Evolutionary conservation across 1,139 yeast genomes (phyloP).

Genomic region (Candida tropicalis): DNA sequence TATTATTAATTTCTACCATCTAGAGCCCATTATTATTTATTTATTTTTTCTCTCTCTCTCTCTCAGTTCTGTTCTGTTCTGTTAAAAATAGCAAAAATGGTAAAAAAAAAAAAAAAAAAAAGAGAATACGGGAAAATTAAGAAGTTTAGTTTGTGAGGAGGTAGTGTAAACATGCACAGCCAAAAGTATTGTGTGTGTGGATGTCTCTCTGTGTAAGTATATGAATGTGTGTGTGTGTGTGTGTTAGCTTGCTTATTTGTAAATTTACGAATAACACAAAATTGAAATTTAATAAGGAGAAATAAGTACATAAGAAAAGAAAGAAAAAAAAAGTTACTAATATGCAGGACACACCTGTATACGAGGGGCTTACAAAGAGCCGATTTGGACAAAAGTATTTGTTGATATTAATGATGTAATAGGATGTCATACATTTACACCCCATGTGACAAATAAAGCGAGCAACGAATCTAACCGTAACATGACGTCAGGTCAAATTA

Average conservation of each 20-base stretch:
- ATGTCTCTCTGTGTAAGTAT: too few species aligned
- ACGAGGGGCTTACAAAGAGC: background rate
- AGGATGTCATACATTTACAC: background rate
- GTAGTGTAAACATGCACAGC: background rate
- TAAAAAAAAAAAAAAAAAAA: background rate
- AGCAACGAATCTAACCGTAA: background rate
- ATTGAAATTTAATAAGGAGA: background rate
- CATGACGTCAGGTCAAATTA: background rate
- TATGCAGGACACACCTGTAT: conserved; percentile 4
- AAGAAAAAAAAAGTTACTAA: background rate
- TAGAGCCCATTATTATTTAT: too few species aligned
- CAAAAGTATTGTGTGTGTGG: too few species aligned
- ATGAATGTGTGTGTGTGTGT: too few species aligned
- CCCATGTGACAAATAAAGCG: conserved; percentile 3
- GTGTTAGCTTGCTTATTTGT: too few species aligned
- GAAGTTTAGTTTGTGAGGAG: too few species aligned
- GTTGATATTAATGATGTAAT: background rate
- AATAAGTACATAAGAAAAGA: background rate
- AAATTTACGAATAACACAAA: conserved; percentile 5
- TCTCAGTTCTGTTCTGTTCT: too few species aligned
- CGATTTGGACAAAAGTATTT: background rate
- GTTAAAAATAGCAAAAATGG: conserved; percentile 1
- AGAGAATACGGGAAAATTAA: background rate
- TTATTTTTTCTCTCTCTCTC: too few species aligned
- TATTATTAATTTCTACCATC: too few species aligned